Percentiles rank a stretch among this genome's conserved stretches.
Evolutionary conservation across 805 yeast genomes (phyloP).

Genomic region (Kazachstania psychrophila): DNA sequence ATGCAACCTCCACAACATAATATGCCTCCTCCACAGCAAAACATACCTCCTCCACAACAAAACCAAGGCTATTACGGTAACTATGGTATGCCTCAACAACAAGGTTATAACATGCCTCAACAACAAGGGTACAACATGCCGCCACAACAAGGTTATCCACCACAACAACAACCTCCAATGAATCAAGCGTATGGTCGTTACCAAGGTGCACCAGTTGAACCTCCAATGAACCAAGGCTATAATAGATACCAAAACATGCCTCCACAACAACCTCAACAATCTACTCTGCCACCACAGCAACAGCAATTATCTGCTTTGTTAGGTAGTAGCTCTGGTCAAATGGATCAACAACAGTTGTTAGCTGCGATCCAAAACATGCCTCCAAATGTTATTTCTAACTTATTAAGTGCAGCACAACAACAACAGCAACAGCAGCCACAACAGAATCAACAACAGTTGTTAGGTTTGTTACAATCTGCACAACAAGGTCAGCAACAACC

Average conservation of each 20-base stretch:
- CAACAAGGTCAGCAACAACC: constrained; percentile 15
- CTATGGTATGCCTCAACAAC: constrained; percentile 4
- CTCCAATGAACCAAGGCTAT: constrained; percentile 11
- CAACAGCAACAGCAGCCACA: constrained; percentile 22
- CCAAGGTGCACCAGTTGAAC: constrained; percentile 8
- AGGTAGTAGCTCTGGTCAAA: constrained; percentile 17
- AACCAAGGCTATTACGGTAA: constrained; percentile 7
- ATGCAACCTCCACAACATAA: constrained; percentile 6
- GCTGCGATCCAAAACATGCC: constrained; percentile 30
- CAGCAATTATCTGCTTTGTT: constrained; percentile 22
- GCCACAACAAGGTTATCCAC: constrained; percentile 9
- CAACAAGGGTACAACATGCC: constrained; percentile 14
- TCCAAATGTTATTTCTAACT: constrained; percentile 27
- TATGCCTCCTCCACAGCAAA: constrained; percentile 10
- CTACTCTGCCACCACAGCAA: constrained; percentile 19
- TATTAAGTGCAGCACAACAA: constrained; percentile 28
- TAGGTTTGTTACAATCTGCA: constrained; percentile 26
- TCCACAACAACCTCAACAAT: constrained; percentile 12
- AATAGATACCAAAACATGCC: constrained; percentile 14
- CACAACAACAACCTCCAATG: constrained; percentile 8
- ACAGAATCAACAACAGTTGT: constrained; percentile 15
- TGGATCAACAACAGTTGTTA: constrained; percentile 27
- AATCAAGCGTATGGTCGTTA: constrained; percentile 10
- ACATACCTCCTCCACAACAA: constrained; percentile 7
- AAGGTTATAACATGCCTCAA: constrained; percentile 6